Evolutionary conservation across 2,329 filamentous ascomycete species (phyloP), one percentile per base, ranked within the genome.

Genomic region (Exophiala oligosperma): DNA sequence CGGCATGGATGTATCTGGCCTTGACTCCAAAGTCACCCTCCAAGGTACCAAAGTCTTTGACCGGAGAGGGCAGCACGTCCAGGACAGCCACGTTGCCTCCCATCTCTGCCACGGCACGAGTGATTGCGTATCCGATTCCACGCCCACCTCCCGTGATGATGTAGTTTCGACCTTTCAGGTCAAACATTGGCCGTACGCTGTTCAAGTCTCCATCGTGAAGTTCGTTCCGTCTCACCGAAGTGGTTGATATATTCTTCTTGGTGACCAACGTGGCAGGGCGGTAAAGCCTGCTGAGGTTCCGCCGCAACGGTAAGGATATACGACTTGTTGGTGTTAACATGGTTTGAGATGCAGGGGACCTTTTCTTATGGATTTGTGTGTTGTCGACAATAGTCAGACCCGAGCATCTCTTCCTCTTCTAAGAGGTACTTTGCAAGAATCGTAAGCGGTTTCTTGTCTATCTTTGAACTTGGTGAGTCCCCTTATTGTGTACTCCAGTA

Each of bases 1-100:
- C 77, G 66, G 76, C 77, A 54, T 79, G 67, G 57, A 80, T 67
- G 67, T 77, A 81, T 51, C 38, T 44, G 26, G 29, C 24, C 29
- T 63, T 64, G 56, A 64, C 55, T 9, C 61, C 61, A 14, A 60
- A 61, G 2, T 61, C 55, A 17, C 37, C 43, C 24, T 56, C 54
- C 11, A 65, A 29, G 4, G 40, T 52, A 14, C 53, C 52, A 46
- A 63, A 63, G 28, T 65, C 63, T 29, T 57, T 47, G 17, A 60
- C 59, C 14, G 63, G 59, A 28, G 55, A 12, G 32, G 54, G 49
- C 14, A 62, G 52, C 26, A 60, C 46, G 28, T 65, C 63, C 9
- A 65, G 50, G 9, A 62, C 58, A 23, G 59, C 58, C 2, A 65
- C 51, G 40, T 61, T 59, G 7, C 59, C 63, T 17, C 63, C 63